phyloP scores from a whole-genome alignment of 306 rosid species.

The Ceratonia siliqua region DNA sequence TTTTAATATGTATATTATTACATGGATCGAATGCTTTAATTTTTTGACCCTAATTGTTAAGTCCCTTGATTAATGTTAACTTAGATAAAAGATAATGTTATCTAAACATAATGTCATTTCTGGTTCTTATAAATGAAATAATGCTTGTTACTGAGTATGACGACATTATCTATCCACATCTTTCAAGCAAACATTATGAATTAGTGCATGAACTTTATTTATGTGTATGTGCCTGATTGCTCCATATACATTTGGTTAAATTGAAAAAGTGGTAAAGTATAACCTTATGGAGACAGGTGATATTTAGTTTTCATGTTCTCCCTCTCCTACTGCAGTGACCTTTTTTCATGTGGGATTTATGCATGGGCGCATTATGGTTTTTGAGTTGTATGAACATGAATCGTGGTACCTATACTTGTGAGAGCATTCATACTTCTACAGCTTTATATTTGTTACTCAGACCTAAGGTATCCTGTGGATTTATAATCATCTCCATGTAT shows the following conservation, averaged over 20 bases:
- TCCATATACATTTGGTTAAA: too few species aligned
- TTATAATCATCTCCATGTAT: background rate
- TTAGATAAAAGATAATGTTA: background rate
- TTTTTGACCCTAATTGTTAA: constrained; percentile 7
- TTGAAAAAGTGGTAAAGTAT: background rate
- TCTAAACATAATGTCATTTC: too few species aligned
- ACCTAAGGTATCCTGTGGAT: background rate
- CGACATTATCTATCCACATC: too few species aligned
- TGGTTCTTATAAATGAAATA: too few species aligned
- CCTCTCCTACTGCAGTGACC: too few species aligned
- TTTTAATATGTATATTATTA: background rate
- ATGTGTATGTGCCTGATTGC: constrained; percentile 8
- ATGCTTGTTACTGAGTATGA: too few species aligned
- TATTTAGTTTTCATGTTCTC: background rate
- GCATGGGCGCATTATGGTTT: too few species aligned
- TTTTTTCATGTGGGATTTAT: too few species aligned
- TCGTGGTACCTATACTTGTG: background rate
- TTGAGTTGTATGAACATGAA: background rate
- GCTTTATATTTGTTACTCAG: background rate
- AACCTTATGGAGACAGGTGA: background rate
- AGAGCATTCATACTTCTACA: background rate
- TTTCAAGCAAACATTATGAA: too few species aligned
- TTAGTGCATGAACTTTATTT: background rate
- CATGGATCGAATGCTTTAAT: constrained; percentile 1
- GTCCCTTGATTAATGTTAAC: constrained; percentile 24